phyloP scores from a whole-genome alignment of 345 rosid species.

The Citrus sinensis region DNA sequence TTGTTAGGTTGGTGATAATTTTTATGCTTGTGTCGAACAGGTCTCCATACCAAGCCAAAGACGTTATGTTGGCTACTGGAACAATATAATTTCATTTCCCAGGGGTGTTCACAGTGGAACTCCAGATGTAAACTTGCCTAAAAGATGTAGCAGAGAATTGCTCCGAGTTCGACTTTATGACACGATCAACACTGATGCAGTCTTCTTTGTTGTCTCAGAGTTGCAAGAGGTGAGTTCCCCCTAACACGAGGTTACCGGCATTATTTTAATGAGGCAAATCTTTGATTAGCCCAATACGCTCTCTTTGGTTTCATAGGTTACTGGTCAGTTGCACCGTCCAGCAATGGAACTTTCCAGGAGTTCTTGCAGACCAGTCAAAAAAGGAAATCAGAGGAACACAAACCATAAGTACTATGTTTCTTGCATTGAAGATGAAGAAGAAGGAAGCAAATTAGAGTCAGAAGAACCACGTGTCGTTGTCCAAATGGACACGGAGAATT shows the following conservation, averaged over 20 bases:
- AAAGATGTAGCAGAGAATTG: conserved; percentile 60
- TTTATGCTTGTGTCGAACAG: conserved; percentile 31
- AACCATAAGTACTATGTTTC: conserved; percentile 72
- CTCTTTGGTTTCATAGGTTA: conserved; percentile 34
- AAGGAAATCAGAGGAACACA: conserved; percentile 47
- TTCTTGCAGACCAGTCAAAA: conserved; percentile 61
- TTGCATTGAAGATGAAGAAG: conserved; percentile 37
- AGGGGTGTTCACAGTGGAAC: conserved; percentile 36
- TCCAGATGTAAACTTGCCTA: conserved; percentile 58
- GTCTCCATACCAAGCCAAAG: conserved; percentile 97
- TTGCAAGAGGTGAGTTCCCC: conserved; percentile 59
- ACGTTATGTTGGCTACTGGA: conserved; percentile 87
- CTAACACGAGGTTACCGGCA: background rate
- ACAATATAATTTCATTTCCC: conserved; percentile 39
- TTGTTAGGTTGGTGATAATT: background rate
- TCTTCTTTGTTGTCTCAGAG: conserved; percentile 86
- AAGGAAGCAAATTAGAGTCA: conserved; percentile 23
- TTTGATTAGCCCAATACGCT: background rate
- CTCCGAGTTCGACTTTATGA: conserved; percentile 80
- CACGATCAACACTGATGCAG: conserved; percentile 49
- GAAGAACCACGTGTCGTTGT: conserved; percentile 57
- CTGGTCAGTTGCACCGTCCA: conserved; percentile 65
- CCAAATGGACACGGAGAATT: conserved; percentile 94
- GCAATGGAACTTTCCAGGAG: conserved; percentile 62
- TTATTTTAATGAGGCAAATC: background rate